These are phyloP conservation scores for Coemansia aciculifera DNA, from an alignment of 192 early-diverging fungal genomes.

Conservation along the genomic window DNA sequence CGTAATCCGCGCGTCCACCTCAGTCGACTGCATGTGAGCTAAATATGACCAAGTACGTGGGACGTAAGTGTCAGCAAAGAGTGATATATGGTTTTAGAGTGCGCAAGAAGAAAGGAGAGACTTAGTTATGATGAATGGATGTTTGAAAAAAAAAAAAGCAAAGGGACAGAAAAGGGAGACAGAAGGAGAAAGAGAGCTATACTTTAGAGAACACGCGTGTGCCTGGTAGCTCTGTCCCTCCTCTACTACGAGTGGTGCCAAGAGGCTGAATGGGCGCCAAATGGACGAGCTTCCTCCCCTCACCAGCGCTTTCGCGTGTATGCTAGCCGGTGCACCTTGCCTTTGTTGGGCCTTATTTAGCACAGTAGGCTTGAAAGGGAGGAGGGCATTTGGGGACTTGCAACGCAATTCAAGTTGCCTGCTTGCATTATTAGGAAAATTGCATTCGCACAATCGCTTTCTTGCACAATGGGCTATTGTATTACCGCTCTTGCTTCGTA, in stretches of 20 bases:
- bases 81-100: background rate
- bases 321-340: background rate
- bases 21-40: slow-evolving; percentile 10
- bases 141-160: background rate
- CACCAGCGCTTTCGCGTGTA: background rate
- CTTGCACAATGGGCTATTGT: slow-evolving; percentile 1
- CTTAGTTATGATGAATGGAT: background rate
- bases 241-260: background rate
- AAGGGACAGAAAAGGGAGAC: slow-evolving; percentile 2
- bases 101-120: background rate
- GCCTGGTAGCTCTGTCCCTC: background rate
- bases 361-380: background rate
- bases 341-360: slow-evolving; percentile 10
- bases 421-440: background rate
- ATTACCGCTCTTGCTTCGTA: background rate
- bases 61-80: background rate
- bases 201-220: background rate
- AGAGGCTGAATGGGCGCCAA: background rate
- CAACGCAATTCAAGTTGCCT: slow-evolving; percentile 1
- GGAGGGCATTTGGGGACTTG: slow-evolving; percentile 1
- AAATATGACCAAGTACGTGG: background rate
- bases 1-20: slow-evolving; percentile 41
- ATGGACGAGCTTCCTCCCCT: background rate
- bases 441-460: slow-evolving; percentile 5
- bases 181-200: slow-evolving; percentile 6